phyloP scores from a whole-genome alignment of 2,329 filamentous ascomycete genomes.

The Cercospora sp. region DNA sequence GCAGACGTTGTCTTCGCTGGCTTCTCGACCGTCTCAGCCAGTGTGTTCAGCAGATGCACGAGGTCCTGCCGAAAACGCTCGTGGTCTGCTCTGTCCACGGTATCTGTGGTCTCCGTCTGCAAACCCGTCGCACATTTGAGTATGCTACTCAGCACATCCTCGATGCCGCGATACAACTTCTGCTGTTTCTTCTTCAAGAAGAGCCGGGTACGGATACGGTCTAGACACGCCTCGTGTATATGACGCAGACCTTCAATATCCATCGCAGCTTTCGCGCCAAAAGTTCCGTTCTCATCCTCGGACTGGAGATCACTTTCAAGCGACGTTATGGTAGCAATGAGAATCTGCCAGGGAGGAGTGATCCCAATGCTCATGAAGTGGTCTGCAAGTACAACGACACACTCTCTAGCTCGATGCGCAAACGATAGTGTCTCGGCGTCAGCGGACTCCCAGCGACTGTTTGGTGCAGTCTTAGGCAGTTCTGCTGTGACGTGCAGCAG shows the following conservation, averaged over 20 bases:
- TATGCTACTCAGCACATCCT: constrained; percentile 31
- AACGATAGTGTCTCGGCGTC: constrained; percentile 48
- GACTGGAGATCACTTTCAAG: constrained; percentile 61
- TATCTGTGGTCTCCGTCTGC: background rate
- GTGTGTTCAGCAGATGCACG: constrained; percentile 10
- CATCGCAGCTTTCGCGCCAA: constrained; percentile 18
- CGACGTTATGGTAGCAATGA: constrained; percentile 64
- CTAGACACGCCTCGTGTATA: constrained; percentile 35
- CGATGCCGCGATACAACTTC: constrained; percentile 29
- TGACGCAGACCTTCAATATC: constrained; percentile 33
- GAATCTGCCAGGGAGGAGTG: constrained; percentile 68
- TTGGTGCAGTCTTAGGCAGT: constrained; percentile 30
- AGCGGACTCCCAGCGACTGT: background rate
- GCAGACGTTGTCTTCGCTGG: constrained; percentile 17
- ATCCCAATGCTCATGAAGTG: constrained; percentile 84
- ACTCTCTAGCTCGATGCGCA: constrained; percentile 74
- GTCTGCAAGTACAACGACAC: constrained; percentile 69
- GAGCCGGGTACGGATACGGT: constrained; percentile 35
- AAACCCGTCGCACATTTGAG: constrained; percentile 26
- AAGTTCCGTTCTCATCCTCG: constrained; percentile 43
- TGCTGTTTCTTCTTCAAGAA: constrained; percentile 37
- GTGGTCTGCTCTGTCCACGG: background rate
- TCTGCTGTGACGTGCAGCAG: constrained; percentile 61
- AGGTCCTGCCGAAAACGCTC: constrained; percentile 18
- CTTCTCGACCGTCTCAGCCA: constrained; percentile 25